Percentiles rank a stretch among this genome's conserved stretches.
Conservation (phyloP, 208 protist species). For the Leishmania lainsoni region DNA sequence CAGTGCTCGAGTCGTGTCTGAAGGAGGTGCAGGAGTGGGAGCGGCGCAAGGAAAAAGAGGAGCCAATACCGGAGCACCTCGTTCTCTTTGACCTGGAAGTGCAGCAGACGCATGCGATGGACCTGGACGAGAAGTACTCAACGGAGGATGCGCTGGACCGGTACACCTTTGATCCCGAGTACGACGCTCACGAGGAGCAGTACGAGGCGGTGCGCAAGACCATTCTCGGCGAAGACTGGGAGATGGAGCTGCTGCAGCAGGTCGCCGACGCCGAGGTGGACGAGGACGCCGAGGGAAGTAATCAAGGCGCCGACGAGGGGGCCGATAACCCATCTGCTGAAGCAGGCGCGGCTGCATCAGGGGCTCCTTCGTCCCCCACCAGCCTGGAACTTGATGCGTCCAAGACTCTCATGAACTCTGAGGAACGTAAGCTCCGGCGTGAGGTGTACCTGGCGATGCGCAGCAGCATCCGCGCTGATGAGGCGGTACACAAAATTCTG, state of each 20-base stretch:
- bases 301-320: slow-evolving; percentile 14
- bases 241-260: slow-evolving; percentile 72
- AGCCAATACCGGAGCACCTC: slow-evolving; percentile 79
- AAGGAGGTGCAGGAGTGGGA: slow-evolving; percentile 88
- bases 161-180: slow-evolving; percentile 95
- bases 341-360: neutral
- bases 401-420: slow-evolving; percentile 47
- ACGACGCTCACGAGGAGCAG: slow-evolving; percentile 90
- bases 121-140: slow-evolving; percentile 91
- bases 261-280: slow-evolving; percentile 58
- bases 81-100: slow-evolving; percentile 94
- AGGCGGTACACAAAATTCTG: slow-evolving; percentile 99
- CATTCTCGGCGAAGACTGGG: slow-evolving; percentile 94
- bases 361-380: neutral
- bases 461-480: slow-evolving; percentile 96
- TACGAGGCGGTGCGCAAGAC: slow-evolving; percentile 91
- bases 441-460: slow-evolving; percentile 99
- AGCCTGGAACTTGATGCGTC: slow-evolving; percentile 26
- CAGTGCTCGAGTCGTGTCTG: slow-evolving; percentile 97
- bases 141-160: slow-evolving; percentile 90
- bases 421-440: slow-evolving; percentile 90
- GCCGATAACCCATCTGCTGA: neutral
- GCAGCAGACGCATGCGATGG: slow-evolving; percentile 96
- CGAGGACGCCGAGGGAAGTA: slow-evolving; percentile 38
- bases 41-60: slow-evolving; percentile 76